Conservation (phyloP, 148 eudicot species). For the Amaranthus cruentus region DNA sequence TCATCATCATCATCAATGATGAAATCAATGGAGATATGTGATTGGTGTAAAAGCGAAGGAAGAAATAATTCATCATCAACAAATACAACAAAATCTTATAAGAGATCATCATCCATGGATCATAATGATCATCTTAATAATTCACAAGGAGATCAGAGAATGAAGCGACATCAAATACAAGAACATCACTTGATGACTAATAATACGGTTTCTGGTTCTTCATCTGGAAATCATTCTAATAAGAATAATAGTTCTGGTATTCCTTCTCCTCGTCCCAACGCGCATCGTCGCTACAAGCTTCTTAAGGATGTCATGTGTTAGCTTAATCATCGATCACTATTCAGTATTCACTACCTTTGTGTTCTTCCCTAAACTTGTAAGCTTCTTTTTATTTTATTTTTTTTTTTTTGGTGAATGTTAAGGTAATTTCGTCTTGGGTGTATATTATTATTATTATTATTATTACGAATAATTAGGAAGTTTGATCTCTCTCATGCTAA, state of each 20-base stretch:
- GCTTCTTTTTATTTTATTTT: neutral
- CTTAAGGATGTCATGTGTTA: conserved; percentile 53
- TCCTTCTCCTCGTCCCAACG: conserved; percentile 26
- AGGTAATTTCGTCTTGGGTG: conserved; percentile 18
- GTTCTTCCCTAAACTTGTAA: conserved; percentile 4
- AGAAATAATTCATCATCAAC: neutral
- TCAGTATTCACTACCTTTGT: neutral
- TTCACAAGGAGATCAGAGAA: conserved; percentile 8
- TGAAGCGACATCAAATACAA: conserved; percentile 9
- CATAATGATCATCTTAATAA: neutral
- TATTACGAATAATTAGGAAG: too few relatives aligned
- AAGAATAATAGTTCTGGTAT: conserved; percentile 20
- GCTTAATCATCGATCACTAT: neutral
- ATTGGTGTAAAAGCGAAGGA: conserved; percentile 34
- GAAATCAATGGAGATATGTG: conserved; percentile 16
- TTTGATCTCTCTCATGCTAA: too few relatives aligned
- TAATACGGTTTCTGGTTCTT: neutral
- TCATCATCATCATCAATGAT: neutral
- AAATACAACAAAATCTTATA: neutral
- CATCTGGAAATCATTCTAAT: neutral
- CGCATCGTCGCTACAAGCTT: conserved; percentile 41
- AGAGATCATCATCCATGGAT: conserved; percentile 19
- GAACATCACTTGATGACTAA: neutral
- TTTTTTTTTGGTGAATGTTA: neutral
- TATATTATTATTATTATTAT: too few relatives aligned